A percentile compares a stretch with the other conserved stretches of the same genome.
Evolutionary conservation across 805 yeast species (phyloP).

Genomic region (Teunomyces lycoperdinae): DNA sequence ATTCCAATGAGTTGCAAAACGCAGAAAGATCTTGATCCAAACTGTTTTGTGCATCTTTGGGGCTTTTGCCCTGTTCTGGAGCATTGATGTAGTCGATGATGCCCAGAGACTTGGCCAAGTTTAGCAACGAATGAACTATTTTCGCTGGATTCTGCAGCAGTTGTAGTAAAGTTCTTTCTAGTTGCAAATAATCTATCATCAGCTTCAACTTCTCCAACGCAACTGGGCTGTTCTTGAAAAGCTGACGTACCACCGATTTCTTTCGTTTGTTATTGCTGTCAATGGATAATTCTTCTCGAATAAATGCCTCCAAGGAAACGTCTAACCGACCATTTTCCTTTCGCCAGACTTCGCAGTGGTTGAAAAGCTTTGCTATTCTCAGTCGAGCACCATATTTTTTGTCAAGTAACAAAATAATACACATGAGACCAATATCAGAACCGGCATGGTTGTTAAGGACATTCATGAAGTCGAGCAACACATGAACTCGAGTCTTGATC

Average conservation of each 20-base stretch:
- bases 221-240: slow-evolving; percentile 13
- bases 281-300: slow-evolving; percentile 9
- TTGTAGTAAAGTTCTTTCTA: slow-evolving; percentile 17
- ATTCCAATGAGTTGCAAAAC: slow-evolving; percentile 21
- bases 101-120: slow-evolving; percentile 32
- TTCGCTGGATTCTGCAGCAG: slow-evolving; percentile 29
- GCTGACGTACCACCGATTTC: not conserved
- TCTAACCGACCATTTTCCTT: not conserved
- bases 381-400: slow-evolving; percentile 16
- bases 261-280: not conserved
- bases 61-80: slow-evolving; percentile 1
- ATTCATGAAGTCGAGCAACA: slow-evolving; percentile 49
- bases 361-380: slow-evolving; percentile 29
- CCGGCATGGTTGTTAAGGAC: slow-evolving; percentile 33
- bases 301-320: slow-evolving; percentile 6
- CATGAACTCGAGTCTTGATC: slow-evolving; percentile 43
- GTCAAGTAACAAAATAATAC: slow-evolving; percentile 26
- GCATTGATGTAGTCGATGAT: slow-evolving; percentile 24
- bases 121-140: slow-evolving; percentile 31
- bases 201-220: slow-evolving; percentile 12
- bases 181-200: slow-evolving; percentile 7
- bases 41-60: slow-evolving; percentile 4
- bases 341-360: slow-evolving; percentile 12
- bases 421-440: slow-evolving; percentile 30
- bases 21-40: slow-evolving; percentile 14